Evolutionary conservation across 2,329 filamentous ascomycete genomes (phyloP).

Genomic region (Monosporascus sp.): DNA sequence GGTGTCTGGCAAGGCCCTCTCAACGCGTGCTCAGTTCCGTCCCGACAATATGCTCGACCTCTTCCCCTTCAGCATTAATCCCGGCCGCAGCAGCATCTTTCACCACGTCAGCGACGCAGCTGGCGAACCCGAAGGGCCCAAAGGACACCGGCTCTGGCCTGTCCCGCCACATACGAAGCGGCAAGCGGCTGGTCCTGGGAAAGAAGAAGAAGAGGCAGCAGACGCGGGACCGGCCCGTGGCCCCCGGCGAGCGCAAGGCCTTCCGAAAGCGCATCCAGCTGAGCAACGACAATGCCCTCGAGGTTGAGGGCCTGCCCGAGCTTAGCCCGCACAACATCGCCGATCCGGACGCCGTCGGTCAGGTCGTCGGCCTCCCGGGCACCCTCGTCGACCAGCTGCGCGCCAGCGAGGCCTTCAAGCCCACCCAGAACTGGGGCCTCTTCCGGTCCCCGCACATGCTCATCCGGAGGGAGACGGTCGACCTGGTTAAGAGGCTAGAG

Average conservation of each 20-base stretch:
- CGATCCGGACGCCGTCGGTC: slow-evolving; percentile 51
- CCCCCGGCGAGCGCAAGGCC: slow-evolving; percentile 77
- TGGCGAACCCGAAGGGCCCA: slow-evolving; percentile 3
- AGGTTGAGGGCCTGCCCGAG: slow-evolving; percentile 62
- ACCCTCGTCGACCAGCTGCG: slow-evolving; percentile 72
- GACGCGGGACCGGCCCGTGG: slow-evolving; percentile 49
- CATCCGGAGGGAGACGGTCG: slow-evolving; percentile 70
- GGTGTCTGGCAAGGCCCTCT: slow-evolving; percentile 46
- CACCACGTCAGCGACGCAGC: slow-evolving; percentile 18
- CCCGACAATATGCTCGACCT: slow-evolving; percentile 24
- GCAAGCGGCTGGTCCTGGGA: slow-evolving; percentile 35
- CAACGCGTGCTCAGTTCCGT: slow-evolving; percentile 20
- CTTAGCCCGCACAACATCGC: slow-evolving; percentile 51
- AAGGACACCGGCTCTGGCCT: slow-evolving; percentile 3
- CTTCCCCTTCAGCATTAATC: slow-evolving; percentile 19
- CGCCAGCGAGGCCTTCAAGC: slow-evolving; percentile 84
- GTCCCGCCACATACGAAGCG: slow-evolving; percentile 22
- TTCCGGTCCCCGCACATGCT: slow-evolving; percentile 79
- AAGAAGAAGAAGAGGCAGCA: slow-evolving; percentile 48
- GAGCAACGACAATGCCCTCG: slow-evolving; percentile 87
- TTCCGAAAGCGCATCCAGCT: slow-evolving; percentile 84
- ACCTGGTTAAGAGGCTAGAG: slow-evolving; percentile 60
- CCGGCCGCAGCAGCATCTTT: slow-evolving; percentile 14
- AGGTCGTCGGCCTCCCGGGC: slow-evolving; percentile 64
- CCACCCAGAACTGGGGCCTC: slow-evolving; percentile 78